Evolutionary conservation across 768 basidiomycete genomes (phyloP).

Genomic region (Pleurotus djamor): DNA sequence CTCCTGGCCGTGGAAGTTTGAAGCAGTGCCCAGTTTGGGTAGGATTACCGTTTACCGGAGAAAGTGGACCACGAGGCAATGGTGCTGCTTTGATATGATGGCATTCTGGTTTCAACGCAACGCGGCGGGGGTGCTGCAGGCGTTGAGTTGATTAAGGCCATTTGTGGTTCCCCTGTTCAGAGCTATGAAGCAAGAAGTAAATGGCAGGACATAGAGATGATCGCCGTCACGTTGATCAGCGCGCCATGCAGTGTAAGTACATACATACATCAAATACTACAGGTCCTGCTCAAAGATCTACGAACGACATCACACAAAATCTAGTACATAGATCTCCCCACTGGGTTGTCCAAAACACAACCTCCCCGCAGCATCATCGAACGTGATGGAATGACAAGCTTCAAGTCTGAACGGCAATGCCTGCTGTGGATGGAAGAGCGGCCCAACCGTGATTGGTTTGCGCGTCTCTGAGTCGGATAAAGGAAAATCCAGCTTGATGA

Average conservation of each 20-base stretch:
- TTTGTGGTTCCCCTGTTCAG: background rate
- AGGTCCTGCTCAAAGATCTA: background rate
- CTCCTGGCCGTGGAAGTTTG: too few relatives aligned
- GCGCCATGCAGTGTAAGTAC: background rate
- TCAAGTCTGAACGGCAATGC: constrained; percentile 50
- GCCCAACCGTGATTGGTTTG: constrained; percentile 20
- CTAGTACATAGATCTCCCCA: constrained; percentile 50
- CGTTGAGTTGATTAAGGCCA: background rate
- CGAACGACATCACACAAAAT: constrained; percentile 18
- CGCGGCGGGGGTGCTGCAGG: background rate
- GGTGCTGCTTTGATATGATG: background rate
- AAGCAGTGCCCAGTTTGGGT: background rate
- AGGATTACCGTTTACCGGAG: background rate
- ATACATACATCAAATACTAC: background rate
- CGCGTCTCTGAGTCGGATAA: constrained; percentile 9
- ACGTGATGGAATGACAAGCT: constrained; percentile 42
- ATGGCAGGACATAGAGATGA: background rate
- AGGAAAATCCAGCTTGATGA: constrained; percentile 52
- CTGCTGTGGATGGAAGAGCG: constrained; percentile 42
- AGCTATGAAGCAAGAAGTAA: background rate
- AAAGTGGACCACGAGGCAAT: background rate
- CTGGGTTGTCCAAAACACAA: constrained; percentile 49
- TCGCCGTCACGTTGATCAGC: too few relatives aligned
- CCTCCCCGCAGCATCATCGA: constrained; percentile 55
- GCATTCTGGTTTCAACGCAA: background rate